Evolutionary conservation across 768 basidiomycete genomes (phyloP).

Genomic region (Glaciozyma martinii): DNA sequence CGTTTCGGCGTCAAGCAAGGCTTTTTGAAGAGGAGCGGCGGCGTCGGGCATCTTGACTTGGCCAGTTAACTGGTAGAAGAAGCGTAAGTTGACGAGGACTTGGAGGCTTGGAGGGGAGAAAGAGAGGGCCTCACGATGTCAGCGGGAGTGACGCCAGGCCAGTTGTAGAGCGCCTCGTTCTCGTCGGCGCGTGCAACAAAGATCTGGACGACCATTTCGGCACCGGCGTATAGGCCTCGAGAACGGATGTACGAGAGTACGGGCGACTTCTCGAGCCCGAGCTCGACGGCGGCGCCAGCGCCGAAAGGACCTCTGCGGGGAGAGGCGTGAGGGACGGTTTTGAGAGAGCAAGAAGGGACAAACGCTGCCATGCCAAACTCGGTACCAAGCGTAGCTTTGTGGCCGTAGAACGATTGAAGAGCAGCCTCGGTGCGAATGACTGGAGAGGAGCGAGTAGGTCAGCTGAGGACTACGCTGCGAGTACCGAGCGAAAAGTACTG

Average conservation of each 20-base stretch:
- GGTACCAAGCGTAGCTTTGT: slow-evolving; percentile 32
- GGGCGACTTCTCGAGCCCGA: slow-evolving; percentile 25
- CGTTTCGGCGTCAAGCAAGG: slow-evolving; percentile 31
- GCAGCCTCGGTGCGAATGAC: slow-evolving; percentile 30
- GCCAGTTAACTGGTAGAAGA: slow-evolving; percentile 18
- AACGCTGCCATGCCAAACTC: slow-evolving; percentile 32
- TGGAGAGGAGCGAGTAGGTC: background rate
- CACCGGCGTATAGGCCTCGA: slow-evolving; percentile 35
- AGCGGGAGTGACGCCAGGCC: slow-evolving; percentile 2
- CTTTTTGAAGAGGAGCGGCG: slow-evolving; percentile 15
- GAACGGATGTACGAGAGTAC: slow-evolving; percentile 29
- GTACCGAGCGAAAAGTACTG: background rate
- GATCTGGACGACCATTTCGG: slow-evolving; percentile 30
- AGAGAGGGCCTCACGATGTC: slow-evolving; percentile 10
- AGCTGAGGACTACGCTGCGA: background rate
- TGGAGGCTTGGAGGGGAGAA: background rate
- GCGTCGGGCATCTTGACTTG: slow-evolving; percentile 26
- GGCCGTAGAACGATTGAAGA: slow-evolving; percentile 32
- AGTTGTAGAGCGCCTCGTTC: slow-evolving; percentile 15
- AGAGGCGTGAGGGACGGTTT: too few species aligned
- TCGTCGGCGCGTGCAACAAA: slow-evolving; percentile 23
- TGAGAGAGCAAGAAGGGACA: too few species aligned
- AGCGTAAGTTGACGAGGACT: background rate
- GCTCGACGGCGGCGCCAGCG: slow-evolving; percentile 28
- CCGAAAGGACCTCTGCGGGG: slow-evolving; percentile 29